A percentile compares a stretch with the other conserved stretches of the same genome.
phyloP scores from a whole-genome alignment of 768 basidiomycete genomes.

The Pisolithus orientalis region DNA sequence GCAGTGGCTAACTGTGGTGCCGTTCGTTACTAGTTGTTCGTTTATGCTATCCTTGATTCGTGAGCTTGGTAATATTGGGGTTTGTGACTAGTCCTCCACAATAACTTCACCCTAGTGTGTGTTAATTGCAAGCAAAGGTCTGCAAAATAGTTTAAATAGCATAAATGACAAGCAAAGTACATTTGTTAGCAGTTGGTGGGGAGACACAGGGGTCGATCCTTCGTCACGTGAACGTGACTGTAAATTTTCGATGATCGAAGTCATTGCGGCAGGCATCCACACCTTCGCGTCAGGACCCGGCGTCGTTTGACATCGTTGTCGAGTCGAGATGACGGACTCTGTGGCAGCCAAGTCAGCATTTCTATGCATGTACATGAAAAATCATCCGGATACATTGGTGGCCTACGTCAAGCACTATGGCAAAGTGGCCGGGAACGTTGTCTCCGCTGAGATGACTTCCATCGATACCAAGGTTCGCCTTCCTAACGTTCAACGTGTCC shows the following conservation, averaged over 20 bases:
- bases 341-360: slow-evolving; percentile 73
- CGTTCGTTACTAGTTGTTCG: not conserved
- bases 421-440: slow-evolving; percentile 48
- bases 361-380: slow-evolving; percentile 80
- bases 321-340: slow-evolving; percentile 43
- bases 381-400: slow-evolving; percentile 77
- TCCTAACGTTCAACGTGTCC: not conserved
- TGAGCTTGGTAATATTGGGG: not conserved
- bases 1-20: slow-evolving; percentile 3
- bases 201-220: too few relatives aligned
- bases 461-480: slow-evolving; percentile 58
- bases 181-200: too few relatives aligned
- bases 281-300: too few relatives aligned
- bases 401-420: slow-evolving; percentile 78
- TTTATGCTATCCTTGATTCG: not conserved
- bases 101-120: too few relatives aligned
- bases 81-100: too few relatives aligned
- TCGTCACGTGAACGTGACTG: too few relatives aligned
- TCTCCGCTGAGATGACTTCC: slow-evolving; percentile 61
- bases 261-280: too few relatives aligned
- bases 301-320: not conserved
- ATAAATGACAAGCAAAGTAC: too few relatives aligned
- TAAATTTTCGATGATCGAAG: too few relatives aligned
- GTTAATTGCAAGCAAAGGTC: too few relatives aligned
- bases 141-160: too few relatives aligned